Conservation (phyloP, 441 rosid species). For the Croton setiger region DNA sequence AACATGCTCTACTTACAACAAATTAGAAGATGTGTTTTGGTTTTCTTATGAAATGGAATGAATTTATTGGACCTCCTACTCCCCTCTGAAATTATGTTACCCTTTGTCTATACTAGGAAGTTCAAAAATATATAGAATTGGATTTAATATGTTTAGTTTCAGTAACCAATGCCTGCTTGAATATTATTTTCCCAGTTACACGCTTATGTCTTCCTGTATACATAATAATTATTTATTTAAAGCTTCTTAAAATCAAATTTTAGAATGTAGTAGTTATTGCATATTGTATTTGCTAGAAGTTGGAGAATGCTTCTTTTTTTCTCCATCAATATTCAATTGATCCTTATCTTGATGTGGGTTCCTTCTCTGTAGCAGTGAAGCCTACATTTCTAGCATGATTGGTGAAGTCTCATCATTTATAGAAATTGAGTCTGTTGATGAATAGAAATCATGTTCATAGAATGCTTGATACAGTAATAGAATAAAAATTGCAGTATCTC, state of each 20-base stretch:
- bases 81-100: neutral
- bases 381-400: neutral
- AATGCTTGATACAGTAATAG: neutral
- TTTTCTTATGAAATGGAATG: too few species aligned
- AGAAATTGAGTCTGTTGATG: neutral
- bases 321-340: neutral
- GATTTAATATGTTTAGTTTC: neutral
- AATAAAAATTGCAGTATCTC: neutral
- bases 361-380: neutral
- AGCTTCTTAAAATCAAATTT: neutral
- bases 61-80: neutral
- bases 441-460: neutral
- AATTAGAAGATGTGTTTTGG: too few species aligned
- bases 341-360: neutral
- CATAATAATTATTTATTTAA: neutral
- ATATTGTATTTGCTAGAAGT: neutral
- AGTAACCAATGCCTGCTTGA: neutral
- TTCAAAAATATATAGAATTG: neutral
- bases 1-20: too few species aligned
- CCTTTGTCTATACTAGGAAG: too few species aligned
- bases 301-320: too few species aligned
- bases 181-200: neutral
- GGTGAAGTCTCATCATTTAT: neutral
- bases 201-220: neutral
- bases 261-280: neutral